These are phyloP conservation scores for Sindora glabra DNA, from an alignment of 306 rosid genomes.

Conservation along the genomic window DNA sequence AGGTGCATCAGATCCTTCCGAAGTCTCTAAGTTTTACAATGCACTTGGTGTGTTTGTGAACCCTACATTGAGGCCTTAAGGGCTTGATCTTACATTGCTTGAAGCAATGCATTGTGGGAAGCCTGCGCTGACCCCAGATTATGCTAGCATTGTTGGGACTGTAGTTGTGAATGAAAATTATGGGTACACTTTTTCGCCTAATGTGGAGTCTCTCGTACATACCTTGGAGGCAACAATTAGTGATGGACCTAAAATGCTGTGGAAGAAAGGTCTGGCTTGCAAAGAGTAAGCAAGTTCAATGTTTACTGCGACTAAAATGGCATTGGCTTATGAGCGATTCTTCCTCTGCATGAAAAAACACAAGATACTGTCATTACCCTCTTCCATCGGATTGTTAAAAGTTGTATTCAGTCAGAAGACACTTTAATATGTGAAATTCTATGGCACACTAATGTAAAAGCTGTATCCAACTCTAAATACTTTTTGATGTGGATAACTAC, in stretches of 20 bases:
- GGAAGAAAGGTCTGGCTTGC: conserved; percentile 23
- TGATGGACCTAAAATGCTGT: conserved; percentile 17
- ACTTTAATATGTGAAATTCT: neutral
- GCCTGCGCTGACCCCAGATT: conserved; percentile 18
- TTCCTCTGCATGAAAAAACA: neutral
- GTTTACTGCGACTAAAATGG: conserved; percentile 20
- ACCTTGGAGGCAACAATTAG: conserved; percentile 12
- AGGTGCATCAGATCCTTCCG: conserved; percentile 14
- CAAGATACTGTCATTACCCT: neutral
- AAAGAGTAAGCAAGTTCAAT: conserved; percentile 15
- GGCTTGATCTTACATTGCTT: conserved; percentile 21
- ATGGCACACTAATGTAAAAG: neutral
- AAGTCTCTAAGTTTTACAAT: conserved; percentile 16
- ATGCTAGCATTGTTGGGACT: conserved; percentile 26
- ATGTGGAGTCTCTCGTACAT: conserved; percentile 16
- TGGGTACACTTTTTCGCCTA: conserved; percentile 22
- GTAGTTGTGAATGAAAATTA: conserved; percentile 15
- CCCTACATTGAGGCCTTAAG: conserved; percentile 27
- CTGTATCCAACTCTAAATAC: too few species aligned
- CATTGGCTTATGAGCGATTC: conserved; percentile 16
- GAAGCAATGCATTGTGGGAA: conserved; percentile 15
- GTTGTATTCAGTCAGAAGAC: neutral
- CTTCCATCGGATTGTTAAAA: neutral
- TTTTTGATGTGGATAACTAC: neutral
- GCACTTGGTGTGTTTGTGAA: conserved; percentile 21